These are phyloP conservation scores for Deinandra increscens DNA, from an alignment of 129 eudicot species.

Conservation along the genomic window DNA sequence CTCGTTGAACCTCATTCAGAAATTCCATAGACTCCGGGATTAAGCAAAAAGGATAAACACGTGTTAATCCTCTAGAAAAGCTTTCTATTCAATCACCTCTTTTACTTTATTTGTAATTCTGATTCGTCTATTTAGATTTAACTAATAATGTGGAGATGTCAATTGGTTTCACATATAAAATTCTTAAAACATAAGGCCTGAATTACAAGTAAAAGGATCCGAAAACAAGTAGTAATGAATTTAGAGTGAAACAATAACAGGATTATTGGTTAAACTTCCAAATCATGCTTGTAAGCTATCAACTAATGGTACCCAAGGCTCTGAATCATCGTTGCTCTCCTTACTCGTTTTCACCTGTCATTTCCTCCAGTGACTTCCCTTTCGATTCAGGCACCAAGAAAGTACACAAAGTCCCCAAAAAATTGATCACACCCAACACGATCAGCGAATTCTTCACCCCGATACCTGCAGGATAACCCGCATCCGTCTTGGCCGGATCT, in stretches of 20 bases:
- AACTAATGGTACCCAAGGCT: not conserved
- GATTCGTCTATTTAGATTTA: no score
- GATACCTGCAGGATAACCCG: slow-evolving; percentile 44
- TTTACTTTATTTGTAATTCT: no score
- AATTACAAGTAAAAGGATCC: no score
- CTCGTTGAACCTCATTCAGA: no score
- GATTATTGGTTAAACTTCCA: slow-evolving; percentile 18
- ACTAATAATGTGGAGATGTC: no score
- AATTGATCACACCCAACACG: slow-evolving; percentile 37
- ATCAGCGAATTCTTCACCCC: slow-evolving; percentile 40
- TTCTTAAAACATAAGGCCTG: no score
- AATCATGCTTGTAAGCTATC: slow-evolving; percentile 4
- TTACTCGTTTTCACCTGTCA: slow-evolving; percentile 39
- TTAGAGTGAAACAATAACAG: slow-evolving; percentile 6
- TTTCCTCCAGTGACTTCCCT: slow-evolving; percentile 61
- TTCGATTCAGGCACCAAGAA: slow-evolving; percentile 57
- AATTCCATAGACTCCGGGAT: no score
- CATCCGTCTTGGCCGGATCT: slow-evolving; percentile 37
- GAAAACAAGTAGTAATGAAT: not conserved
- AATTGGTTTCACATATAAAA: no score
- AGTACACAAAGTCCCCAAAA: slow-evolving; percentile 45
- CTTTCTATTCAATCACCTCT: no score
- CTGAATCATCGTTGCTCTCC: slow-evolving; percentile 3
- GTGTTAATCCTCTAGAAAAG: no score
- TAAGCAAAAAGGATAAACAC: no score